Evolutionary conservation across 2,329 filamentous ascomycete genomes (phyloP).

Genomic region (Fusarium robinianum): DNA sequence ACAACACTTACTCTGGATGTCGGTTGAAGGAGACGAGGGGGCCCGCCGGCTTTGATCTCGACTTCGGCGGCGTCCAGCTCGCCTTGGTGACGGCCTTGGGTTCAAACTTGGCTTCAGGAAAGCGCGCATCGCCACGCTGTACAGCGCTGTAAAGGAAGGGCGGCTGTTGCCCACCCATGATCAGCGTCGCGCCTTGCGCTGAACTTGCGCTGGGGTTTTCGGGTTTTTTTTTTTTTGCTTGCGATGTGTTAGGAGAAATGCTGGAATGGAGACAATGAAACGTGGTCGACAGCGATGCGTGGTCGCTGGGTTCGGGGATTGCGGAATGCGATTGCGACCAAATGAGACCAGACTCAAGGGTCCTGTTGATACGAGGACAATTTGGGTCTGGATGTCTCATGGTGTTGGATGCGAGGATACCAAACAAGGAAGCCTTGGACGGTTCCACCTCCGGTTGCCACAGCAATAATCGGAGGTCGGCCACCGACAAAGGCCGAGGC

Average conservation of each 20-base stretch:
- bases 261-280: conserved; percentile 18
- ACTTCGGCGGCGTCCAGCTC: conserved; percentile 68
- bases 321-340: conserved; percentile 26
- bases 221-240: too few relatives aligned
- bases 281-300: conserved; percentile 4
- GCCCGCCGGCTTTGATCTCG: conserved; percentile 69
- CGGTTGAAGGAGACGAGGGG: conserved; percentile 81
- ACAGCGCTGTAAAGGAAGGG: conserved; percentile 74
- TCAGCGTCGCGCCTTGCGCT: conserved; percentile 18
- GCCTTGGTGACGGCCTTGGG: conserved; percentile 84
- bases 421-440: conserved; percentile 11
- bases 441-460: conserved; percentile 29
- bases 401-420: conserved; percentile 21
- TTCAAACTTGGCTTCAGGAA: conserved; percentile 69
- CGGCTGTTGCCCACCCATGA: conserved; percentile 42
- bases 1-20: conserved; percentile 75
- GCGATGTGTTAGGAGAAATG: conserved; percentile 5
- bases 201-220: too few relatives aligned
- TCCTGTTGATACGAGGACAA: conserved; percentile 13
- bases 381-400: conserved; percentile 20
- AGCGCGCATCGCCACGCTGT: conserved; percentile 56
- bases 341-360: conserved; percentile 12
- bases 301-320: conserved; percentile 11
- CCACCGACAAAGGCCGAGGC: conserved; percentile 9
- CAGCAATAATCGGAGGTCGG: conserved; percentile 33